Evolutionary conservation across 495 filamentous ascomycete genomes (phyloP).

Genomic region (Trichoderma parareesei): DNA sequence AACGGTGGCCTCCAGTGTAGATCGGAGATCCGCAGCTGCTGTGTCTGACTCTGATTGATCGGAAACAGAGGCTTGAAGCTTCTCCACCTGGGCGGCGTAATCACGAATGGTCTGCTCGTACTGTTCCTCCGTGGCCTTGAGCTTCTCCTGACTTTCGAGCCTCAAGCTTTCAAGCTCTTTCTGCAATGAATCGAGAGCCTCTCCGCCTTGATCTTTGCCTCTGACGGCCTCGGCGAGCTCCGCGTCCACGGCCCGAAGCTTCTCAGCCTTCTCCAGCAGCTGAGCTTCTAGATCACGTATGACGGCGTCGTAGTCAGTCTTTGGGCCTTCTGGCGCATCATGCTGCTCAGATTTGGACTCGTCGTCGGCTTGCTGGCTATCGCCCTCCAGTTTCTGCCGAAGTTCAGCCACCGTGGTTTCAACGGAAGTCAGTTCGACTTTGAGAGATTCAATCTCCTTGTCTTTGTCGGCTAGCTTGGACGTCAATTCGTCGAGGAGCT

Average conservation of each 20-base stretch:
- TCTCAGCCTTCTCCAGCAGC: not conserved
- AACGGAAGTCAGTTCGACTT: conserved; percentile 29
- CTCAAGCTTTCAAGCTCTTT: conserved; percentile 4
- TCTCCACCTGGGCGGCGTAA: not conserved
- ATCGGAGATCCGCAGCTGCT: not conserved
- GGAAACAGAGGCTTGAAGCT: not conserved
- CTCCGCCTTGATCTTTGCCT: not conserved
- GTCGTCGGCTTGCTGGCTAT: conserved; percentile 27
- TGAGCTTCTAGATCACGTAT: conserved; percentile 7
- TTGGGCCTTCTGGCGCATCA: not conserved
- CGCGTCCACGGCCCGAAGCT: not conserved
- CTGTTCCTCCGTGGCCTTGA: not conserved
- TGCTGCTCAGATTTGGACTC: conserved; percentile 16
- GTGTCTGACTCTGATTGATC: not conserved
- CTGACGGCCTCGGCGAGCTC: not conserved
- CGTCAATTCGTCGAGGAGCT: conserved; percentile 46
- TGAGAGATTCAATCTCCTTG: conserved; percentile 36
- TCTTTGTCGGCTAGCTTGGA: conserved; percentile 42
- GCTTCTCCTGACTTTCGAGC: not conserved
- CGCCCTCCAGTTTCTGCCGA: conserved; percentile 3
- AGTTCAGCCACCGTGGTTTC: conserved; percentile 36
- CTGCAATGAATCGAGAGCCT: not conserved
- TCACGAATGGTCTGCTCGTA: not conserved
- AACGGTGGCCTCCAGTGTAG: not conserved
- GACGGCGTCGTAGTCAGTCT: not conserved